Percentiles rank a stretch among this genome's conserved stretches.
Conservation (phyloP, 495 filamentous ascomycete species). For the Xylaria curta region DNA sequence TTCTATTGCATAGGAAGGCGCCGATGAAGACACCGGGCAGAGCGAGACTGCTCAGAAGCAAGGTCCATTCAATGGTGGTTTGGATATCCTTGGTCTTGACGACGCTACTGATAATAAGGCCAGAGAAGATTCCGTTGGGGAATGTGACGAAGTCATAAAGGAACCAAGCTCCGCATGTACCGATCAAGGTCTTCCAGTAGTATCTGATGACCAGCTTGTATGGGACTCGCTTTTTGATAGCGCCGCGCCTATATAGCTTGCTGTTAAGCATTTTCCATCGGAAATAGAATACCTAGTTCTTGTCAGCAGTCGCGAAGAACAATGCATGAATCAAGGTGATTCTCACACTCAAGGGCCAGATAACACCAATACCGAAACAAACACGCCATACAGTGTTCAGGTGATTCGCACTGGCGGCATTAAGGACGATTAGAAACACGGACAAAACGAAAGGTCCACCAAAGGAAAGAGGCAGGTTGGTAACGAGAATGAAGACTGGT, state of each 20-base stretch:
- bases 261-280: conserved; percentile 60
- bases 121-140: conserved; percentile 58
- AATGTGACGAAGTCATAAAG: conserved; percentile 58
- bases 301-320: not conserved
- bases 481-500: conserved; percentile 57
- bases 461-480: conserved; percentile 58
- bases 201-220: conserved; percentile 52
- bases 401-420: conserved; percentile 42
- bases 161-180: conserved; percentile 59
- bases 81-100: conserved; percentile 47
- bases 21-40: conserved; percentile 60
- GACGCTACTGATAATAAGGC: conserved; percentile 52
- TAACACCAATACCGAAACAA: conserved; percentile 58
- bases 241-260: conserved; percentile 55
- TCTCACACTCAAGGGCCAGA: conserved; percentile 51
- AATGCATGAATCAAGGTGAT: not conserved
- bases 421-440: conserved; percentile 57
- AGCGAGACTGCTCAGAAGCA: conserved; percentile 53
- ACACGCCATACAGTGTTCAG: conserved; percentile 59
- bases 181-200: conserved; percentile 58
- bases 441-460: conserved; percentile 57
- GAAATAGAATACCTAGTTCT: conserved; percentile 51
- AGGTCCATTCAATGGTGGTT: conserved; percentile 50
- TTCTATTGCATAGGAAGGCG: conserved; percentile 51
- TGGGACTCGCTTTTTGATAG: conserved; percentile 54